These are phyloP conservation scores for Boletus rufocinnamomeus DNA, from an alignment of 768 basidiomycete species.

Conservation along the genomic window DNA sequence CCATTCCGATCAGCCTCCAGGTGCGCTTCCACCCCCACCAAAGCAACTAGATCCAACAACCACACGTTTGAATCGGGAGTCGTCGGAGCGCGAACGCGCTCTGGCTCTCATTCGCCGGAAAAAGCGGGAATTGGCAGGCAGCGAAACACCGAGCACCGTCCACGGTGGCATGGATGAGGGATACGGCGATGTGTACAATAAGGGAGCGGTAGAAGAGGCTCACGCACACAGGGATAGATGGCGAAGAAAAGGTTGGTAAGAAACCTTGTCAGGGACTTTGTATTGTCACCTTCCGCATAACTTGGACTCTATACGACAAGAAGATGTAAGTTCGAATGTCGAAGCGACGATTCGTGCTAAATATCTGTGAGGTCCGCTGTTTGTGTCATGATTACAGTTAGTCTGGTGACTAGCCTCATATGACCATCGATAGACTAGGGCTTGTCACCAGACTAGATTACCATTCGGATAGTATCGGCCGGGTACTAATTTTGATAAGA, in stretches of 20 bases:
- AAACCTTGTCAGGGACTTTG: neutral
- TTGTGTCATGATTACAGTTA: too few species aligned
- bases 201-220: constrained; percentile 71
- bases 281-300: neutral
- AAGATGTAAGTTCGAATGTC: neutral
- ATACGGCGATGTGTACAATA: constrained; percentile 73
- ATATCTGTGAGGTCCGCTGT: neutral
- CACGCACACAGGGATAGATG: constrained; percentile 48
- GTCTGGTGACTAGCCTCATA: too few species aligned
- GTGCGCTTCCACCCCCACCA: constrained; percentile 7
- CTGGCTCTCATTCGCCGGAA: constrained; percentile 68
- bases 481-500: too few species aligned
- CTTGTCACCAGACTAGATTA: too few species aligned
- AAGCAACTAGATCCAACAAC: constrained; percentile 46
- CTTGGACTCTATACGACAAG: neutral
- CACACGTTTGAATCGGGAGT: constrained; percentile 69
- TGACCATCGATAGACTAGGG: too few species aligned
- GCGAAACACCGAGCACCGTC: constrained; percentile 72
- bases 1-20: constrained; percentile 7
- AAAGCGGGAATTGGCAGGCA: constrained; percentile 62
- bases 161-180: constrained; percentile 47
- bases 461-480: too few species aligned
- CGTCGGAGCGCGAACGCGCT: constrained; percentile 73
- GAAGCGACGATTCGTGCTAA: neutral
- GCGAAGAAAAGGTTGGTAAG: constrained; percentile 34